Base-by-base conservation (phyloP, 805 yeast genomes). In the Phaffomyces thermotolerans region DNA sequence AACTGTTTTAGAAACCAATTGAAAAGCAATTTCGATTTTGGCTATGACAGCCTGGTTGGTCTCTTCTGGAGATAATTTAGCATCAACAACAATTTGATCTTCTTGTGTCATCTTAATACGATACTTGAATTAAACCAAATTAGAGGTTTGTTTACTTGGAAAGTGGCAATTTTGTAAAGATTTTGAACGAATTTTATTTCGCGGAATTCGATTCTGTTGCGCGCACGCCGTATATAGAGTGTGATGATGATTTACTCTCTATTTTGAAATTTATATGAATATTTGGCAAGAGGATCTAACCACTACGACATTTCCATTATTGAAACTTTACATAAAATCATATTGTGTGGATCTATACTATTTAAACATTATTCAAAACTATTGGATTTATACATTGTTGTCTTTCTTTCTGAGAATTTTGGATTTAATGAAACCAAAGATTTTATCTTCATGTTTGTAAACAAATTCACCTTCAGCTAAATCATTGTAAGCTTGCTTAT, bases 1-100 rank as follows among this genome's bases (percentile, higher is more conserved):
- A 10, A 82, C 82, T 4, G 90, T 82, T 63, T 81, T 81, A 14
- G 65, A 50, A 18, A 65, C 57, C 32, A 64, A 62, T 34, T 56
- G 60, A 30, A 68, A 55, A 3, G 68, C 59, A 6, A 51, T 33
- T 39, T 67, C 54, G 25, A 67, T 53, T 30, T 51, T 52, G n/a
- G 56, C 58, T 35, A 68, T 61, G 13, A 60, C 52, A 34, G 45
- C 41, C 45, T 64, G 64, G 43, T 62, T 59, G 12, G 57, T 48
- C 45, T 60, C 60, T 46, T 59, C 63, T 17, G 56, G 60, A 7
- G 58, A 53, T 15, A 49, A 54, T 36, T 52, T 60, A 37, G 37
- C 50, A 36, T 58, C 64, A 8, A 50, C 58, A 15, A 53, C 56
- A 6, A 53, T 53, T 15, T 44, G 47, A 37, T 53, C 58, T 23